These are phyloP conservation scores for Malassezia yamatoensis DNA, from an alignment of 1,284 basidiomycete species.

Conservation along the genomic window DNA sequence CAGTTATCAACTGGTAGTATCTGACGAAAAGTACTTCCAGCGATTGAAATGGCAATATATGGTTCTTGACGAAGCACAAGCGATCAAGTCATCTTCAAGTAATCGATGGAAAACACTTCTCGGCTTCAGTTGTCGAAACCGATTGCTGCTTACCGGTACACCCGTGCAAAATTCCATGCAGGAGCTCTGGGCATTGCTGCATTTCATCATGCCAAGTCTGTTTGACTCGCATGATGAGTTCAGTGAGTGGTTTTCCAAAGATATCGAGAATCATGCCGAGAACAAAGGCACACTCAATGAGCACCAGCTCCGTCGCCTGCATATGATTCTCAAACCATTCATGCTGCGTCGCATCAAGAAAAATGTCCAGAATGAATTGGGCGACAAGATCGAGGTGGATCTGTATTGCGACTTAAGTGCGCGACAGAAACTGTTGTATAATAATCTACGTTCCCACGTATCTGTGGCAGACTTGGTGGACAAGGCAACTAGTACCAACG, in stretches of 20 bases:
- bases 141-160: conserved; percentile 87
- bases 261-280: conserved; percentile 76
- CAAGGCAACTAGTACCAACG: conserved; percentile 66
- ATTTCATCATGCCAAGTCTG: conserved; percentile 99
- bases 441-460: conserved; percentile 77
- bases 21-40: conserved; percentile 97
- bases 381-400: conserved; percentile 98
- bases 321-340: conserved; percentile 99
- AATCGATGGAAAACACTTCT: conserved; percentile 95
- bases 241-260: conserved; percentile 99
- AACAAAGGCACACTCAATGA: conserved; percentile 83
- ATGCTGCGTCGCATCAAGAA: conserved; percentile 96
- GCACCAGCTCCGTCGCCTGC: conserved; percentile 83
- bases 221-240: conserved; percentile 99
- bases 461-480: conserved; percentile 89
- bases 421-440: conserved; percentile 84
- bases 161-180: conserved; percentile 99
- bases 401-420: conserved; percentile 89
- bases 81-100: conserved; percentile 97
- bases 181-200: conserved; percentile 97
- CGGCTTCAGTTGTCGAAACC: conserved; percentile 90
- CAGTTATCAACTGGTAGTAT: conserved; percentile 90
- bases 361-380: conserved; percentile 98
- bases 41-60: conserved; percentile 99
- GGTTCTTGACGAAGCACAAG: conserved; percentile 98